These are phyloP conservation scores for Ceriops zippeliana DNA, from an alignment of 345 rosid genomes.

Conservation along the genomic window DNA sequence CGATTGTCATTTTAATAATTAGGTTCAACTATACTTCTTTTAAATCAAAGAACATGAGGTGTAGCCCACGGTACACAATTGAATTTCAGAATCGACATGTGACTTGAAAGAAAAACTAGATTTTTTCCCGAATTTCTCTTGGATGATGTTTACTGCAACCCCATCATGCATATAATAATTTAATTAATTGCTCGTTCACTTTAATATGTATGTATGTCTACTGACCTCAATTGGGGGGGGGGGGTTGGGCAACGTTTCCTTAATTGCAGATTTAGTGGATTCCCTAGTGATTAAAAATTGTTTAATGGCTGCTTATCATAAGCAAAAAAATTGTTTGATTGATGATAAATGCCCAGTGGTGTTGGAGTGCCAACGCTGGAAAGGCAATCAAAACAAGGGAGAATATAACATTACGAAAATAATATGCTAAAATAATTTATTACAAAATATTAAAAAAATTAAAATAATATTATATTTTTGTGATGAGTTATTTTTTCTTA, in stretches of 20 bases:
- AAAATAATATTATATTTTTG: no score
- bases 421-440: no score
- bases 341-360: neutral
- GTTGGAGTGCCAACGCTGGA: slow-evolving; percentile 28
- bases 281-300: slow-evolving; percentile 23
- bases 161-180: slow-evolving; percentile 15
- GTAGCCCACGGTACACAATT: slow-evolving; percentile 28
- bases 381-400: slow-evolving; percentile 21
- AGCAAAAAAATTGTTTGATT: no score
- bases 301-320: neutral
- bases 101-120: slow-evolving; percentile 19
- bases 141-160: slow-evolving; percentile 22
- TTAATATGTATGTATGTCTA: slow-evolving; percentile 4
- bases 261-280: slow-evolving; percentile 41
- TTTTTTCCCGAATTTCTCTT: slow-evolving; percentile 20
- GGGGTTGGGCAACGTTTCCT: slow-evolving; percentile 38
- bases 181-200: neutral
- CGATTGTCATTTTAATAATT: slow-evolving; percentile 11
- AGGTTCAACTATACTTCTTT: slow-evolving; percentile 11
- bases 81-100: slow-evolving; percentile 20
- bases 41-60: slow-evolving; percentile 19
- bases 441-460: no score
- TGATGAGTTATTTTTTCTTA: no score
- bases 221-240: slow-evolving; percentile 20
- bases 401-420: slow-evolving; percentile 6